These are phyloP conservation scores for Fusarium agapanthi DNA, from an alignment of 2,329 filamentous ascomycete genomes.

Conservation along the genomic window DNA sequence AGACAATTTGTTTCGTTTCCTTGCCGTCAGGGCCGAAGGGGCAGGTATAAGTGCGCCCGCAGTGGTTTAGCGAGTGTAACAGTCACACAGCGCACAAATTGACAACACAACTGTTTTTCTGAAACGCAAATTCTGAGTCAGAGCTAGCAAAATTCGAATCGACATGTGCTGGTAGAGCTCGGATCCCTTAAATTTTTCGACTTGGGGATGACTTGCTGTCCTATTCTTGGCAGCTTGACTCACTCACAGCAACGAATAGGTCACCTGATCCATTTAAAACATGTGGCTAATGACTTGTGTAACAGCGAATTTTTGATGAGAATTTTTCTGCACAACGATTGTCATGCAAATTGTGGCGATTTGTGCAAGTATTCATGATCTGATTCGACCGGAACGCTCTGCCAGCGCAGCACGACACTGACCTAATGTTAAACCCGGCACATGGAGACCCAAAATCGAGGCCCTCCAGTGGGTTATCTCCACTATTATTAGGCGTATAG, in stretches of 20 bases:
- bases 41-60: conserved; percentile 1
- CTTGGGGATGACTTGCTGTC: neutral
- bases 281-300: conserved; percentile 7
- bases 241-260: neutral
- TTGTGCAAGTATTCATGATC: neutral
- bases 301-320: neutral
- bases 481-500: conserved; percentile 21
- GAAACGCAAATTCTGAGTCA: conserved; percentile 1
- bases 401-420: conserved; percentile 4
- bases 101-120: neutral
- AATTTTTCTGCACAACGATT: conserved; percentile 2
- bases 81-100: conserved; percentile 8
- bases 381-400: conserved; percentile 15
- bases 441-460: conserved; percentile 18
- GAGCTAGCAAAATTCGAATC: neutral
- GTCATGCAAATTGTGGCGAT: conserved; percentile 22
- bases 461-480: conserved; percentile 21
- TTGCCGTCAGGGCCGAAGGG: neutral
- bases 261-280: conserved; percentile 11
- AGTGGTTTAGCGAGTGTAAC: conserved; percentile 21
- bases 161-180: neutral
- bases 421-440: conserved; percentile 1
- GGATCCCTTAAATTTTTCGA: neutral
- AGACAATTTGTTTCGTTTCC: neutral
- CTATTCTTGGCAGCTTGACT: conserved; percentile 18